phyloP scores from a whole-genome alignment of 2,329 filamentous ascomycete genomes.

The Tolypocladium album region DNA sequence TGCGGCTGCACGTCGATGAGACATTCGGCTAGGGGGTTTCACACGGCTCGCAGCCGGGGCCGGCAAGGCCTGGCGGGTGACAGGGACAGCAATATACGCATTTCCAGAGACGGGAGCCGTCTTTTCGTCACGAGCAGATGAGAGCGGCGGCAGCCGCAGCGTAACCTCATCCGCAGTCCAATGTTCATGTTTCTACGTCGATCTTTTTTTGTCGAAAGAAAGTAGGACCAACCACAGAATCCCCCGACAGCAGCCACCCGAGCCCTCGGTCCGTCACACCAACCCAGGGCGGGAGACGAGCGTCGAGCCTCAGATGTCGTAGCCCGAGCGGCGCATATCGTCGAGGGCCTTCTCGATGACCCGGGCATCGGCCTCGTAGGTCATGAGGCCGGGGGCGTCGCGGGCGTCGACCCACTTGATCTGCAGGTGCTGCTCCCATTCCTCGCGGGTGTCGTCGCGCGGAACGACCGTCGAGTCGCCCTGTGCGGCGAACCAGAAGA shows the following conservation, averaged over 20 bases:
- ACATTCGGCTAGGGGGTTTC: not conserved
- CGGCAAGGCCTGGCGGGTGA: not conserved
- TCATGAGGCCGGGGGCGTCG: constrained; percentile 11
- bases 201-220: not conserved
- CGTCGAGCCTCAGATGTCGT: constrained; percentile 8
- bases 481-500: constrained; percentile 28
- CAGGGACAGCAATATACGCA: not conserved
- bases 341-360: constrained; percentile 15
- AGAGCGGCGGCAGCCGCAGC: not conserved
- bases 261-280: not conserved
- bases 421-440: constrained; percentile 14
- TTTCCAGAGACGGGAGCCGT: not conserved
- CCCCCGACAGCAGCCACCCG: not conserved
- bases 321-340: constrained; percentile 15
- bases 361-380: constrained; percentile 11
- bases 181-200: not conserved
- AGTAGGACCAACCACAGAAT: not conserved
- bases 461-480: constrained; percentile 14
- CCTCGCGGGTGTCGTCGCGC: constrained; percentile 16
- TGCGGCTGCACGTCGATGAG: not conserved
- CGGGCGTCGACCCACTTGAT: constrained; percentile 14
- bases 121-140: not conserved
- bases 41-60: not conserved
- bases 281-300: not conserved
- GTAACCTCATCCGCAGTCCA: not conserved